Evolutionary conservation across 2,329 filamentous ascomycete genomes (phyloP), one percentile per base, ranked within the genome.

Genomic region (Leptodontidium sp.): DNA sequence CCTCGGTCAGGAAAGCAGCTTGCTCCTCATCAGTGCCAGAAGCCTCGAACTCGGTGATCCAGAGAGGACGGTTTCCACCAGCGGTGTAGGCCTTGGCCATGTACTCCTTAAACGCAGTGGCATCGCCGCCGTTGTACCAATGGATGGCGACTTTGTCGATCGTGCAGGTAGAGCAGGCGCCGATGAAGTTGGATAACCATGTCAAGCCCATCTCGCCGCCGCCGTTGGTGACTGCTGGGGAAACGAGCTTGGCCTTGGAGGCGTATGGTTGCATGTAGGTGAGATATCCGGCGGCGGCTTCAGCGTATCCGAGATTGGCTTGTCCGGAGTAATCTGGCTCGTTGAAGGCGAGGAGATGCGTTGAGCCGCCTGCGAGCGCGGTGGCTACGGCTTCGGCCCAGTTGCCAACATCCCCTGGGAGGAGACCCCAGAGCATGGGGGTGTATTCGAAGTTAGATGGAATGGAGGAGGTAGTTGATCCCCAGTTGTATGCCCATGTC

Each of bases 401-500:
- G 74, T 76, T 77, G 65, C 74, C 66, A 66, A 83, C 83, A 78
- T 86, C 83, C 14, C 80, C 78, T 11, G 75, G 66, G 14, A 73
- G 73, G 65, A 83, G 78, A 64, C 86, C 85, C 89, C 87, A 92
- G 59, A 92, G 86, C 80, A 88, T 91, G 71, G 92, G 91, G 65
- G 91, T 84, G 81, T 84, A 94, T 75, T 85, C 82, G 75, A 89
- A 76, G 61, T 76, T 77, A 24, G 79, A 77, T 11, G 84, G 81
- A 9, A 75, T 65, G 17, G 57, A 64, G 49, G 81, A 81, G 59
- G 82, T 75, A 12, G 71, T 71, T 58, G 84, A 83, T 55, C 81
- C 88, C 91, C 91, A 93, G 86, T 92, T 92, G 84, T 91, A 91
- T 59, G 81, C 85, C 88, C 90, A 93, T 50, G 80, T 79, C 76